Base-by-base conservation (phyloP, 1,139 yeast species). In the Candida tetrigidarum region DNA sequence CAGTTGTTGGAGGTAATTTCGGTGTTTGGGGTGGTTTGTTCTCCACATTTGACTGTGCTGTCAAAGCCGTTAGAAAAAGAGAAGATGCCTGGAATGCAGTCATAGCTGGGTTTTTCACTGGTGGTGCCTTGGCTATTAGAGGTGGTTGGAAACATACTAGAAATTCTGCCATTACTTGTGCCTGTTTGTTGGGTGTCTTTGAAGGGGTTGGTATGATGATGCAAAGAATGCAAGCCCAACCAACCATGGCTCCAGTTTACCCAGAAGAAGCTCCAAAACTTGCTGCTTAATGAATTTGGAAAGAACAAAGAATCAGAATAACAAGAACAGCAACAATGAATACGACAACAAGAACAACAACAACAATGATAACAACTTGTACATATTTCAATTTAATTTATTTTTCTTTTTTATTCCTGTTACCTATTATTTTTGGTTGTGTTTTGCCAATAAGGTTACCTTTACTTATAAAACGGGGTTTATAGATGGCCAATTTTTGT, bases 1-100 rank as follows among this genome's bases (percentile, higher is more conserved):
- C 99, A 35, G 97, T 93, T 42, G 92, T 93, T 46, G 99, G 99
- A 53, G 99, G 99, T 61, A 93, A 93, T 70, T 93, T 93, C 62
- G 99, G 99, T 70, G 97, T 90, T 35, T 93, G 99, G 99, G 99
- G 99, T 76, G 99, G 99, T 49, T 75, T 93, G 58, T 93, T 95
- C 65, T 89, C 97, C 30, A 86, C 96, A 6, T 95, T 85, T 65
- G 99, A 93, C 69, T 93, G 99, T 76, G 80, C 93, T 22, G 96
- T 93, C 43, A 93, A 93, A 70, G 96, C 95, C 2, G 82, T 93
- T 33, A 87, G 99, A 74, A 87, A 89, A 69, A 89, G 97, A 74
- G 99, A 93, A 70, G 99, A 93, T 66, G 97, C 98, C 8, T 89
- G 96, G 88, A 93, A 93, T 66, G 97, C 98, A 50, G 93, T 93